A percentile compares a stretch with the other conserved stretches of the same genome.
phyloP scores from a whole-genome alignment of 2,329 filamentous ascomycete genomes.

The Neoscytalidium dimidiatum region DNA sequence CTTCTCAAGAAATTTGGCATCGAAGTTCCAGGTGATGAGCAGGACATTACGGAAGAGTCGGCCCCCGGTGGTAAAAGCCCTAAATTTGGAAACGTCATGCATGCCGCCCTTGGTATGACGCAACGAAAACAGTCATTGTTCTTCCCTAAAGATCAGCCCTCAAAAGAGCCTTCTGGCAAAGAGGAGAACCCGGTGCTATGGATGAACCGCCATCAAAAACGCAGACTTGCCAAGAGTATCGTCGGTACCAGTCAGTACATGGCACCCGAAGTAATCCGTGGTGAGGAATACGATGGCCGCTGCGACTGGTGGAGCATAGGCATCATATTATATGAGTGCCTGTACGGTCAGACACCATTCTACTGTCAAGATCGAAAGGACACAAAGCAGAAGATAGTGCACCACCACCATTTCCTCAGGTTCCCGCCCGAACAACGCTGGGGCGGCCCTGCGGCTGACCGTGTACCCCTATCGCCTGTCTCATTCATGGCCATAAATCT shows the following conservation, averaged over 20 bases:
- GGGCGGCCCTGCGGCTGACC: slow-evolving; percentile 53
- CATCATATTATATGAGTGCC: slow-evolving; percentile 90
- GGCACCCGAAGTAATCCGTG: slow-evolving; percentile 89
- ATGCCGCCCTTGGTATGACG: slow-evolving; percentile 21
- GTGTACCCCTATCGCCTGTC: slow-evolving; percentile 50
- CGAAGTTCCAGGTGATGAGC: slow-evolving; percentile 69
- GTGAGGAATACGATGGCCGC: slow-evolving; percentile 82
- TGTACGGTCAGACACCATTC: slow-evolving; percentile 92
- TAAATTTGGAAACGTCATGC: slow-evolving; percentile 40
- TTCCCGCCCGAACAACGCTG: slow-evolving; percentile 64
- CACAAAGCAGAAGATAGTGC: slow-evolving; percentile 84
- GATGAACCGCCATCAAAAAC: slow-evolving; percentile 54
- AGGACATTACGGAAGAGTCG: slow-evolving; percentile 62
- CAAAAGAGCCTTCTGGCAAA: slow-evolving; percentile 23
- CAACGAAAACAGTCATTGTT: slow-evolving; percentile 8
- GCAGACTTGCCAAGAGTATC: slow-evolving; percentile 76
- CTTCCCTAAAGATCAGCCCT: not conserved
- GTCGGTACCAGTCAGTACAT: slow-evolving; percentile 98
- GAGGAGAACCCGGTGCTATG: slow-evolving; percentile 32
- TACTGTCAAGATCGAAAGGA: slow-evolving; percentile 76
- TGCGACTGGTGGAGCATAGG: slow-evolving; percentile 98
- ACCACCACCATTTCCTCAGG: slow-evolving; percentile 68
- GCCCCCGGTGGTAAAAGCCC: slow-evolving; percentile 27
- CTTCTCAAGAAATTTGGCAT: slow-evolving; percentile 77
- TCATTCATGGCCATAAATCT: slow-evolving; percentile 75